These are phyloP conservation scores for Thalassiosira mediterranea DNA, from an alignment of 352 stramenopile genomes.

Conservation along the genomic window DNA sequence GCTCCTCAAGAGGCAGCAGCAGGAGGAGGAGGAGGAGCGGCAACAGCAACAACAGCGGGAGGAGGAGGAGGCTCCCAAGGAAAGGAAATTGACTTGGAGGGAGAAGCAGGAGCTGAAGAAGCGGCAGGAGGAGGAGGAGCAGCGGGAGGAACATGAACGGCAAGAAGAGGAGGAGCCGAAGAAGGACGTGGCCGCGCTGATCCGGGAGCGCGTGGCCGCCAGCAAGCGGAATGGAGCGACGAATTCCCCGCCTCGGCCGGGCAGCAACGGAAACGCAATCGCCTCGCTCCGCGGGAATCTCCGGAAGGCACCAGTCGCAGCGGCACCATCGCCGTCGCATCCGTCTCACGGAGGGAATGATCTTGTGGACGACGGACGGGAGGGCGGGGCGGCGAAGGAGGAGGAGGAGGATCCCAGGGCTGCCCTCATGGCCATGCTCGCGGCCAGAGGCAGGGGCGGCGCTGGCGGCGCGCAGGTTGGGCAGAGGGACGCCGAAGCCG, in stretches of 20 bases:
- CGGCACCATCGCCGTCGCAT: too few relatives aligned
- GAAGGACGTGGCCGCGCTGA: constrained; percentile 70
- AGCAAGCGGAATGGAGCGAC: constrained; percentile 57
- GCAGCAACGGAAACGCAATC: too few relatives aligned
- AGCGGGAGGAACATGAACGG: background rate
- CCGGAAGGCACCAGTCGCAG: too few relatives aligned
- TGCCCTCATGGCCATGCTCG: constrained; percentile 40
- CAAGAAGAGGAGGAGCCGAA: constrained; percentile 33
- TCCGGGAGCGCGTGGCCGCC: constrained; percentile 64
- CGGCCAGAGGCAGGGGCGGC: background rate
- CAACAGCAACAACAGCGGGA: too few relatives aligned
- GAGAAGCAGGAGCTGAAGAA: background rate
- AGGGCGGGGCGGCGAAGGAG: background rate
- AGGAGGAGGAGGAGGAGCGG: background rate
- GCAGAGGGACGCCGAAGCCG: background rate
- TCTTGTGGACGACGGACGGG: background rate
- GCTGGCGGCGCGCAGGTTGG: background rate
- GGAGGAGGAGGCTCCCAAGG: background rate
- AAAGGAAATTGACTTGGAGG: background rate
- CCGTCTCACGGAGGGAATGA: too few relatives aligned
- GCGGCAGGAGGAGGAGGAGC: background rate
- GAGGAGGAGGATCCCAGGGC: constrained; percentile 16
- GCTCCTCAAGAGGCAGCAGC: background rate
- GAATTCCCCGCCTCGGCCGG: too few relatives aligned
- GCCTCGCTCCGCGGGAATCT: too few relatives aligned